A percentile compares a stretch with the other conserved stretches of the same genome.
phyloP scores from a whole-genome alignment of 148 eudicot genomes.

The Fagopyrum tataricum region DNA sequence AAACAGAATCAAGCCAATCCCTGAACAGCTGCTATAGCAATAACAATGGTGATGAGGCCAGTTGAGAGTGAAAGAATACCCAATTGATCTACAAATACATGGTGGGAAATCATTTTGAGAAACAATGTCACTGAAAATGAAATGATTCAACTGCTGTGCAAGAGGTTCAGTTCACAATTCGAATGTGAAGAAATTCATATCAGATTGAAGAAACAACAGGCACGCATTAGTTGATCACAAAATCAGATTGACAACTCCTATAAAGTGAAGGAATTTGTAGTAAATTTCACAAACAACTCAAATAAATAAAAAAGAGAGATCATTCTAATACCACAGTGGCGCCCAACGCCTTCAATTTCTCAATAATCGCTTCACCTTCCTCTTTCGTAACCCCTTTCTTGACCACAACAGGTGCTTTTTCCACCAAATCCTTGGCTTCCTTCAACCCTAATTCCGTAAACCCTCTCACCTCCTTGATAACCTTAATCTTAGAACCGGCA shows the following conservation, averaged over 20 bases:
- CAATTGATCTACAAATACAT: background rate
- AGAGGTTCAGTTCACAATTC: background rate
- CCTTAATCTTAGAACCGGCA: constrained; percentile 61
- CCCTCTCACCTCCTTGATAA: constrained; percentile 64
- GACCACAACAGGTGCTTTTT: constrained; percentile 62
- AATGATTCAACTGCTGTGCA: background rate
- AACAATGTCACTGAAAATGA: background rate
- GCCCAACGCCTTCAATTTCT: constrained; percentile 67
- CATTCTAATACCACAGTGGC: constrained; percentile 81
- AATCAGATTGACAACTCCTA: background rate
- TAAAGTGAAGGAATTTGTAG: background rate
- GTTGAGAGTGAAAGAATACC: background rate
- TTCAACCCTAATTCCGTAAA: constrained; percentile 65
- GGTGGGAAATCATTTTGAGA: background rate
- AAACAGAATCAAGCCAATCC: background rate
- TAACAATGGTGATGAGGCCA: background rate
- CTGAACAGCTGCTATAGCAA: background rate
- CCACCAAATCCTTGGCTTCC: constrained; percentile 84
- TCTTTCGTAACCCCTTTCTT: constrained; percentile 68
- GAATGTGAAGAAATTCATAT: background rate
- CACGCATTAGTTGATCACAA: background rate
- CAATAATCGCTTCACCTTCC: constrained; percentile 53
- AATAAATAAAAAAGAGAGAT: constrained; percentile 12
- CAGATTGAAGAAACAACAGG: constrained; percentile 1
- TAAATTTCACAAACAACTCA: background rate